Base-by-base conservation (phyloP, 176 grass and related monocot species). In the Thinopyrum elongatum region DNA sequence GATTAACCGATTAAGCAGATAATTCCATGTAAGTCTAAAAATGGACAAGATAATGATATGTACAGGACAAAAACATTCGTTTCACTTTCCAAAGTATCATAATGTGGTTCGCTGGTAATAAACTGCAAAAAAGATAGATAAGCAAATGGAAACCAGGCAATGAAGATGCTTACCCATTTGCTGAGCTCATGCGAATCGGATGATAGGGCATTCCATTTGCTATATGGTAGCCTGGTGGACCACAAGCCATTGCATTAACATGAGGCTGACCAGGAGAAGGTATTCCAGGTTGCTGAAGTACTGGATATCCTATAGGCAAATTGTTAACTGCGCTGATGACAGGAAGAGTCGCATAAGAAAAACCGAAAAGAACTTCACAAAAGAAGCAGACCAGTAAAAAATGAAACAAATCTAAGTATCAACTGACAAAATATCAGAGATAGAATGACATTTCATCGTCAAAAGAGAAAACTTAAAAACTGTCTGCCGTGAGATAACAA, bases 121-220 rank as follows among this genome's bases (percentile, higher is more conserved):
- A 74, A 2, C 33, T 65, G 30, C 16, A 44, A 44, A 44, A 75
- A 82, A 80, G 10, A 25, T 14, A 69, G 60, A 46, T 63, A 79
- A 25, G 49, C 1, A 31, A 82, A 76, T 82, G 27, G 29, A 74
- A 36, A 82, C 8, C 17, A 78, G 10, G 41, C 70, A 25, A 83
- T 39, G 47, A 68, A 59, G 22, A 78, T 58, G 19, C 74, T 89
- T 91, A 95, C 94, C 92, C 88, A 83, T 90, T 97, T 85, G 80
- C 89, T 65, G 92, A 92, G 75, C 87, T 92, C 74, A 97, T 91
- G 53, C 79, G 86, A 69, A 94, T 87, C 4, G 87, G 94, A 58
- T 97, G 89, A 87, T 90, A 97, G 74, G 94, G 94, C 74, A 94
- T 92, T 60, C 92, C 92, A 67, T 97, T 94, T 62, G 93, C 94